Conservation (phyloP, 768 basidiomycete genomes). For the Boletus coccyginus region DNA sequence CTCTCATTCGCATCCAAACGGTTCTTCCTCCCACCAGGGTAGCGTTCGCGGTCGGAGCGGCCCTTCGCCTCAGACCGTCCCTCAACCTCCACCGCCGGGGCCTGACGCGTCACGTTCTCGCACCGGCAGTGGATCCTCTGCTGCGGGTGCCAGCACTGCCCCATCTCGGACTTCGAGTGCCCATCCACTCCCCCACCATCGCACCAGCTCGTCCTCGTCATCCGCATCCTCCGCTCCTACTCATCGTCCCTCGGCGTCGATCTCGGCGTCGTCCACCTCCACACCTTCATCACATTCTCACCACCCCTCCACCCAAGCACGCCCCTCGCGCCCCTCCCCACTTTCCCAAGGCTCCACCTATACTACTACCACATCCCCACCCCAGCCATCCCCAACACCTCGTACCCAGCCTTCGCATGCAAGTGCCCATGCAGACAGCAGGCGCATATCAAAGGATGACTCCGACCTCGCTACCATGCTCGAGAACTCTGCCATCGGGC, state of each 20-base stretch:
- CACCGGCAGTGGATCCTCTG: conserved; percentile 31
- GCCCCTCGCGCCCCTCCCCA: conserved; percentile 31
- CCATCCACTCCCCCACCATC: conserved; percentile 32
- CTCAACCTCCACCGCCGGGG: conserved; percentile 23
- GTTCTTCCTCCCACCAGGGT: conserved; percentile 29
- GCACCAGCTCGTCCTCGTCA: conserved; percentile 31
- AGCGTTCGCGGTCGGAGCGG: conserved; percentile 39
- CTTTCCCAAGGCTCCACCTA: conserved; percentile 33
- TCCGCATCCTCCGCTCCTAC: conserved; percentile 16
- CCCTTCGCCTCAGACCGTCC: conserved; percentile 28
- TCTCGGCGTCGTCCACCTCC: conserved; percentile 28
- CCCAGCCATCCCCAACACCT: conserved; percentile 13
- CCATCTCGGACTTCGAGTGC: conserved; percentile 15
- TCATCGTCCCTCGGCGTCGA: conserved; percentile 27
- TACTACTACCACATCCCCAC: conserved; percentile 9
- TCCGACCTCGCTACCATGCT: conserved; percentile 61
- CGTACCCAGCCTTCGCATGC: conserved; percentile 33
- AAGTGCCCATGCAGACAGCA: conserved; percentile 59
- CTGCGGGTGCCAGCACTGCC: conserved; percentile 8
- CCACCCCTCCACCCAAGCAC: conserved; percentile 27
- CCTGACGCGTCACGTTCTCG: conserved; percentile 29
- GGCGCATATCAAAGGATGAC: conserved; percentile 73
- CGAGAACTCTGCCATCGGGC: conserved; percentile 40
- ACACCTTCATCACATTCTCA: conserved; percentile 29
- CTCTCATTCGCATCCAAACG: conserved; percentile 37